A percentile compares a stretch with the other conserved stretches of the same genome.
These are phyloP conservation scores for Annona squamosa DNA, from an alignment of 164 flowering plant genomes.

Conservation along the genomic window DNA sequence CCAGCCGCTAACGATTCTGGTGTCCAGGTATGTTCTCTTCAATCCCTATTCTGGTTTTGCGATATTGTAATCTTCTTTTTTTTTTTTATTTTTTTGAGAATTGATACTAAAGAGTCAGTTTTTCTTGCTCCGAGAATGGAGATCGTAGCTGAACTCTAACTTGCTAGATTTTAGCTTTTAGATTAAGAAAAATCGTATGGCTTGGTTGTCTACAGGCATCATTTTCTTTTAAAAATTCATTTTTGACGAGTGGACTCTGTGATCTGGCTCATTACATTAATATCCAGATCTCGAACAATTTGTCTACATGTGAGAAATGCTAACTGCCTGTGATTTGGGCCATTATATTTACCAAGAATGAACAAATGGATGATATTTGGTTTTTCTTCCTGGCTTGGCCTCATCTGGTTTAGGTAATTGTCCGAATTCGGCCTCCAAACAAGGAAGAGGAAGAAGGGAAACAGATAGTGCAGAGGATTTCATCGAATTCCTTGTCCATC, in stretches of 20 bases:
- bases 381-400: not conserved
- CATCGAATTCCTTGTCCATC: conserved; percentile 58
- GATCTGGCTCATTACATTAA: not conserved
- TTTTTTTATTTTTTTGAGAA: not conserved
- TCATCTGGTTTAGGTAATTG: conserved; percentile 49
- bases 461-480: conserved; percentile 48
- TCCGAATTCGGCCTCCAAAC: conserved; percentile 71
- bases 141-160: too few species aligned
- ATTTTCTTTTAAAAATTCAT: not conserved
- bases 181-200: not conserved
- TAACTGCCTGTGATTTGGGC: not conserved
- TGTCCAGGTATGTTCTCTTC: conserved; percentile 48
- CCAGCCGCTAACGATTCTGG: conserved; percentile 54
- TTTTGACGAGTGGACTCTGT: not conserved
- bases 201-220: not conserved
- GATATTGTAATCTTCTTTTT: not conserved
- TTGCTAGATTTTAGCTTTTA: not conserved
- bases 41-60: not conserved
- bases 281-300: not conserved
- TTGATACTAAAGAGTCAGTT: not conserved
- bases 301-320: not conserved
- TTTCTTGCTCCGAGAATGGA: too few species aligned
- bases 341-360: not conserved
- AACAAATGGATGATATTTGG: not conserved
- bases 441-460: conserved; percentile 73